Evolutionary conservation across 2,329 filamentous ascomycete genomes (phyloP).

Genomic region (Phoma sp.): DNA sequence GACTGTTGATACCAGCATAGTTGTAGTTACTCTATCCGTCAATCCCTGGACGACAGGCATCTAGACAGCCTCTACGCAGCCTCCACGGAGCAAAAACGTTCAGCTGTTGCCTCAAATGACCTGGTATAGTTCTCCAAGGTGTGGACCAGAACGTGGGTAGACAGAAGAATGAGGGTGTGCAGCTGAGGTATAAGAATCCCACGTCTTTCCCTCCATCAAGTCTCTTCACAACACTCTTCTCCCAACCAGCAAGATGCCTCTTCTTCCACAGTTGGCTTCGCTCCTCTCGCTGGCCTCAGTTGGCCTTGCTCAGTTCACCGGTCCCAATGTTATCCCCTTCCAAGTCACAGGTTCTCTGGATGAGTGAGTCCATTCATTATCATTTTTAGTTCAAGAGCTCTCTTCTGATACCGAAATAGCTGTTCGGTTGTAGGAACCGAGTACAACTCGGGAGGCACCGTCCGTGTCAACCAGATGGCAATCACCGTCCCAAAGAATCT

Average conservation of each 20-base stretch:
- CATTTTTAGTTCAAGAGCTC: not conserved
- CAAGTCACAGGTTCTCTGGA: slow-evolving; percentile 39
- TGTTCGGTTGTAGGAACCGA: slow-evolving; percentile 32
- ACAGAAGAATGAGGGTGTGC: not conserved
- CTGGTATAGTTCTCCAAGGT: not conserved
- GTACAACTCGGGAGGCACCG: slow-evolving; percentile 56
- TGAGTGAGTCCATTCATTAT: slow-evolving; percentile 20
- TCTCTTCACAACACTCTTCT: not conserved
- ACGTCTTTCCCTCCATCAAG: not conserved
- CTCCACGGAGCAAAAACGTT: slow-evolving; percentile 1
- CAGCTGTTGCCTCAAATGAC: slow-evolving; percentile 4
- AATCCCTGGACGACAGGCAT: not conserved
- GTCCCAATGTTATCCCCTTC: slow-evolving; percentile 35
- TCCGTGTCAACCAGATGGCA: slow-evolving; percentile 55
- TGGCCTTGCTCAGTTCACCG: slow-evolving; percentile 29
- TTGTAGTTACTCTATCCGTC: slow-evolving; percentile 7
- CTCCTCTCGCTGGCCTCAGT: slow-evolving; percentile 29
- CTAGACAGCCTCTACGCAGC: slow-evolving; percentile 7
- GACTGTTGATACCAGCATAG: not conserved
- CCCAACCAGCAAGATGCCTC: slow-evolving; percentile 24
- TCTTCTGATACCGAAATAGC: slow-evolving; percentile 18
- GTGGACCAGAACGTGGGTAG: slow-evolving; percentile 6
- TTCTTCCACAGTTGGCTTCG: slow-evolving; percentile 21
- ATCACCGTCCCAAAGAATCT: slow-evolving; percentile 60
- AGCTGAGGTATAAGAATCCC: slow-evolving; percentile 16